Conservation (phyloP, 331 rosid species). For the Stylosanthes scabra region DNA sequence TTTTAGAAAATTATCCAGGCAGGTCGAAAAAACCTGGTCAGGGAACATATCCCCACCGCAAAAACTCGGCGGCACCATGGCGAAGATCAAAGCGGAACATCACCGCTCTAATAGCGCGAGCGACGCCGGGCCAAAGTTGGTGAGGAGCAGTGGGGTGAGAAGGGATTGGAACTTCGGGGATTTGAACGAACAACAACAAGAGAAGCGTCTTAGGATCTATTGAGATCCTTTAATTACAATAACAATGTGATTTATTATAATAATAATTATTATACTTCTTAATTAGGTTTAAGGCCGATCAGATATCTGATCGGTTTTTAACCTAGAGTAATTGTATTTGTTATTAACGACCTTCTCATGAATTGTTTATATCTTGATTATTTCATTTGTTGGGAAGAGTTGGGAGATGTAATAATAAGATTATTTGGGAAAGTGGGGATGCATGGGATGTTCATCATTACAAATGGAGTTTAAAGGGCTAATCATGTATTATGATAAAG, state of each 20-base stretch:
- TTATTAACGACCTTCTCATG: neutral
- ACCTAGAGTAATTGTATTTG: neutral
- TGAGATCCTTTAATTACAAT: neutral
- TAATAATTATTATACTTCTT: no score
- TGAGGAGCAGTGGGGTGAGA: conserved; percentile 77
- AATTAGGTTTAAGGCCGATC: no score
- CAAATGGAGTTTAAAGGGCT: conserved; percentile 19
- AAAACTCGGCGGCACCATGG: neutral
- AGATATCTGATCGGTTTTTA: no score
- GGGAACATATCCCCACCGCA: conserved; percentile 48
- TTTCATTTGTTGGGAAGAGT: neutral
- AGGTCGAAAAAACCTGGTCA: conserved; percentile 63
- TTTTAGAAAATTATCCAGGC: no score
- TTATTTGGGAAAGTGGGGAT: neutral
- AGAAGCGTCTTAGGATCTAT: conserved; percentile 38
- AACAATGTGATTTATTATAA: neutral
- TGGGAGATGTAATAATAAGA: conserved; percentile 2
- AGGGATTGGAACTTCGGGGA: conserved; percentile 86
- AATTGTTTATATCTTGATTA: neutral
- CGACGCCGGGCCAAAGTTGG: conserved; percentile 50
- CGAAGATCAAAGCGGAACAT: conserved; percentile 27
- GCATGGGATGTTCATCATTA: neutral
- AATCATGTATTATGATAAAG: neutral
- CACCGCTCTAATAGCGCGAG: conserved; percentile 48
- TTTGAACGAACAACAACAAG: conserved; percentile 31